Percentiles rank a stretch among this genome's conserved stretches.
phyloP scores from a whole-genome alignment of 148 eudicot genomes.

The Camellia lanceoleosa region DNA sequence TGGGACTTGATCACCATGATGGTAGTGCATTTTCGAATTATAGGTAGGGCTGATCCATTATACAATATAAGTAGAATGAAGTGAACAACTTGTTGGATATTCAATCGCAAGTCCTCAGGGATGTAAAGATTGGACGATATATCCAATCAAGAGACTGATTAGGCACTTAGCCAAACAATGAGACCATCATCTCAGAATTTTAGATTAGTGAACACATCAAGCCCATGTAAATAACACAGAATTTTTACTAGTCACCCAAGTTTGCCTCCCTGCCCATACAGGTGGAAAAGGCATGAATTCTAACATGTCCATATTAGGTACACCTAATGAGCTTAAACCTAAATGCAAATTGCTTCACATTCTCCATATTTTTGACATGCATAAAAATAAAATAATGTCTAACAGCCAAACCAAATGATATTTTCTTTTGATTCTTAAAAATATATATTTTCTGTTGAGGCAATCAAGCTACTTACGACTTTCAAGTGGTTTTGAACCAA shows the following conservation, averaged over 20 bases:
- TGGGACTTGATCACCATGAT: no score
- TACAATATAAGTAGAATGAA: neutral
- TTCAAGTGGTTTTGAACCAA: no score
- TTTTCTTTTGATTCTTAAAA: no score
- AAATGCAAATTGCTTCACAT: no score
- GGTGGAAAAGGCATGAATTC: neutral
- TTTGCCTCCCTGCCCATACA: neutral
- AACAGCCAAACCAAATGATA: no score
- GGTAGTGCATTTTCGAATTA: neutral
- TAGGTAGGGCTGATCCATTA: neutral
- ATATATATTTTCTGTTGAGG: no score
- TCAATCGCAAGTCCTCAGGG: neutral
- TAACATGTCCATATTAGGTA: constrained; percentile 1
- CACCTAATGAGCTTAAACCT: neutral
- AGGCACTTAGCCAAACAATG: neutral
- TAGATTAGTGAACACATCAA: neutral
- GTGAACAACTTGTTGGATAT: neutral
- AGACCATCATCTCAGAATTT: neutral
- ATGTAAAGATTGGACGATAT: neutral
- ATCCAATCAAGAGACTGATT: constrained; percentile 6
- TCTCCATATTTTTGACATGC: neutral
- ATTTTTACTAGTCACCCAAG: neutral
- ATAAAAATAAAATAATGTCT: neutral
- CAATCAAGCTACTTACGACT: no score
- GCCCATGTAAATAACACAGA: neutral